Base-by-base conservation (phyloP, 2,329 filamentous ascomycete genomes). In the Aspergillus novofumigatus region DNA sequence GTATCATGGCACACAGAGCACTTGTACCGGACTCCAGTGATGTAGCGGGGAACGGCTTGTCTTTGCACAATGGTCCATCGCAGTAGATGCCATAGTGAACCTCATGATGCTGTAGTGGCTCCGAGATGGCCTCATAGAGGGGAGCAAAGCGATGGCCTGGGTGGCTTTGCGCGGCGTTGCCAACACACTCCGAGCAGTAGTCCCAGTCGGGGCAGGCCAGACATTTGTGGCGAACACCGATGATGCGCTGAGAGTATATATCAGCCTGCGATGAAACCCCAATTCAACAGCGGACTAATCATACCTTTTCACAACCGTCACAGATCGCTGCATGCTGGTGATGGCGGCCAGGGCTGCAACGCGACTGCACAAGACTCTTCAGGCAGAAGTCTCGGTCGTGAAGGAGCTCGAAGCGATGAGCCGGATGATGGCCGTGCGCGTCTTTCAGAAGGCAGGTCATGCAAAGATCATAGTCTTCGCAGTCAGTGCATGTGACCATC, bases 141-240 rank as follows among this genome's bases (percentile, higher is more conserved):
- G 91, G 86, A 11, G 90, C 90, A 70, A 99, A 97, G 64, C 92
- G 89, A 75, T 99, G 94, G 55, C 83, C 82, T 20, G 90, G 86
- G 72, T 99, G 95, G 51, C 83, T 85, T 66, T 85, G 81, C 59
- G 77, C 75, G 48, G 90, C 88, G 63, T 82, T 84, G 66, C 81
- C 77, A 57, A 91, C 75, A 75, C 95, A 99, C 8, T 84, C 80
- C 25, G 83, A 82, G 80, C 94, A 99, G 78, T 90, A 97, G 70
- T 99, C 94, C 89, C 91, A 99, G 75, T 99, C 94, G 47, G 95
- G 94, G 80, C 94, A 99, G 72, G 91, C 88, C 62, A 97, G 81
- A 74, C 94, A 99, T 82, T 99, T 99, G 84, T 97, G 89, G 65
- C 94, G 93, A 56, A 96, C 83, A 66, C 94, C 95, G 65, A 83